These are phyloP conservation scores for Trametes polyzona DNA, from an alignment of 1,284 basidiomycete species.

Conservation along the genomic window DNA sequence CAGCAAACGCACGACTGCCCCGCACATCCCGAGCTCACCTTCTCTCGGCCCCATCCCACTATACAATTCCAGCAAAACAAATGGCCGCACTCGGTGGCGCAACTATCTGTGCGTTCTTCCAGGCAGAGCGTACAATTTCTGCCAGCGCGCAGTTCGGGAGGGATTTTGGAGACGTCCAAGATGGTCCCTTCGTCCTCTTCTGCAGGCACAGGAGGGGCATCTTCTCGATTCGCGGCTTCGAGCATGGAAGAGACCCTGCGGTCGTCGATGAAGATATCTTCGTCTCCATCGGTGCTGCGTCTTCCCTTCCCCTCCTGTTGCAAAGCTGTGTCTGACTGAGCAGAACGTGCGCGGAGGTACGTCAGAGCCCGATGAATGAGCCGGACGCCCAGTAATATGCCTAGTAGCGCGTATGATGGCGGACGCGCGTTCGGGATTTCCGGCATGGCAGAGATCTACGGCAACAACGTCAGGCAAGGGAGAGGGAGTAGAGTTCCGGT, in stretches of 20 bases:
- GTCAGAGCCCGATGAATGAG: slow-evolving; percentile 66
- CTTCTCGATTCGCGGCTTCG: slow-evolving; percentile 54
- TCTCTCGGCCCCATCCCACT: slow-evolving; percentile 86
- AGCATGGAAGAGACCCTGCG: slow-evolving; percentile 64
- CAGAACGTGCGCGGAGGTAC: slow-evolving; percentile 41
- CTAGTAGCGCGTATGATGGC: slow-evolving; percentile 86
- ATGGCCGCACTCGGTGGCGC: slow-evolving; percentile 93
- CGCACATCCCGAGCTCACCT: slow-evolving; percentile 48
- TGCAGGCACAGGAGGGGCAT: slow-evolving; percentile 54
- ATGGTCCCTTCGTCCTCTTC: slow-evolving; percentile 73
- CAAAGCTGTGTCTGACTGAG: slow-evolving; percentile 14
- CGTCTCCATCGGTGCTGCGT: slow-evolving; percentile 36
- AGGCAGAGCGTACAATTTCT: slow-evolving; percentile 87
- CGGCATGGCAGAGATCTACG: slow-evolving; percentile 73
- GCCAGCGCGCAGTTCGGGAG: slow-evolving; percentile 54
- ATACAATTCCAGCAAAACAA: slow-evolving; percentile 95
- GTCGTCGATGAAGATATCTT: slow-evolving; percentile 68
- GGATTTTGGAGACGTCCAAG: slow-evolving; percentile 59
- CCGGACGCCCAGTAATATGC: slow-evolving; percentile 73
- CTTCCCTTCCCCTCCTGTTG: slow-evolving; percentile 36
- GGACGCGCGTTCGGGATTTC: slow-evolving; percentile 72
- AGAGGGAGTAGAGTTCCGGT: slow-evolving; percentile 29
- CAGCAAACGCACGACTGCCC: not conserved
- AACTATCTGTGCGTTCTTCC: slow-evolving; percentile 79
- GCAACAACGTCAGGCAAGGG: not conserved